Conservation (phyloP, 768 basidiomycete species). For the Neoboletus brunneissimus region DNA sequence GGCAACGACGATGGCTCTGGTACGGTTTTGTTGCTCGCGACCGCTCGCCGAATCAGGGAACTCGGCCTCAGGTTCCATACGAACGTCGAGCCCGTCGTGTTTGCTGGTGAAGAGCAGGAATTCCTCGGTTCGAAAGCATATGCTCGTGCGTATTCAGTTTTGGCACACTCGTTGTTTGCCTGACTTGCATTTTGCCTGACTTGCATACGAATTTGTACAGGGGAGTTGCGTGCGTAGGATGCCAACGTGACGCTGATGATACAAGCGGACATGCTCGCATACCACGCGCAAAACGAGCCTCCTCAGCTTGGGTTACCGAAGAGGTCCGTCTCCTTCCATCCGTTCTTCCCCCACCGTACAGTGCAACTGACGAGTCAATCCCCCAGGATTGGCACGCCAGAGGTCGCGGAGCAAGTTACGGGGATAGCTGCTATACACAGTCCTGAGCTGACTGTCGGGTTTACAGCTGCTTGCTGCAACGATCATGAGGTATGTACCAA, state of each 20-base stretch:
- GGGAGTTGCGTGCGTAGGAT: constrained; percentile 50
- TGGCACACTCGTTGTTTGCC: background rate
- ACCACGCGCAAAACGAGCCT: constrained; percentile 75
- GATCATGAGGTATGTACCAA: constrained; percentile 75
- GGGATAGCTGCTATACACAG: constrained; percentile 79
- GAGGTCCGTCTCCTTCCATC: constrained; percentile 41
- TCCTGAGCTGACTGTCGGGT: constrained; percentile 71
- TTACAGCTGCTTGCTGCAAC: constrained; percentile 81
- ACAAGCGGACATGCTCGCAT: constrained; percentile 92
- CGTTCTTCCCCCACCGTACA: background rate
- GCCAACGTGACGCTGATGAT: constrained; percentile 80
- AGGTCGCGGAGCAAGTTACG: constrained; percentile 70
- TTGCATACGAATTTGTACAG: constrained; percentile 33
- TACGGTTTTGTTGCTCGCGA: constrained; percentile 69
- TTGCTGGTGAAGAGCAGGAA: constrained; percentile 93
- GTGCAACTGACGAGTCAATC: background rate
- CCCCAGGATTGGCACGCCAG: constrained; percentile 71
- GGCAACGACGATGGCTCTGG: constrained; percentile 66
- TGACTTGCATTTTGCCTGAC: no score
- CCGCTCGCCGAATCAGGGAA: constrained; percentile 71
- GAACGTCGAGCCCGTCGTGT: constrained; percentile 77
- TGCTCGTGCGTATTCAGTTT: constrained; percentile 56
- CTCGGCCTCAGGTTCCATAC: constrained; percentile 67
- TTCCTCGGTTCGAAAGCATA: constrained; percentile 75
- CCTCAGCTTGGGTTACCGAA: constrained; percentile 80